Evolutionary conservation across 495 filamentous ascomycete species (phyloP).

Genomic region (Podospora tetraspora): DNA sequence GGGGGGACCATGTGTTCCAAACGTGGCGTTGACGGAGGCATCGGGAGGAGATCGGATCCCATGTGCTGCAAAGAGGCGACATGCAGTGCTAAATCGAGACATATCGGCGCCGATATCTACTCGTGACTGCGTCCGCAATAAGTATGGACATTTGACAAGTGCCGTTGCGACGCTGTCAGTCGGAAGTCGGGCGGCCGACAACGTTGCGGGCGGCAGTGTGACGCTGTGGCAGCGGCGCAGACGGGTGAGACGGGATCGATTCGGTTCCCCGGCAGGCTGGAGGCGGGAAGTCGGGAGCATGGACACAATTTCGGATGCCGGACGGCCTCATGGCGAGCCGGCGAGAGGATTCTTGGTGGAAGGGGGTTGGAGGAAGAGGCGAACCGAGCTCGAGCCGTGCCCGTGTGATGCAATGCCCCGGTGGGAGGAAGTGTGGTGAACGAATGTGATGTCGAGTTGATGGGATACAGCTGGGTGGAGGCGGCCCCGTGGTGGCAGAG

Average conservation of each 20-base stretch:
- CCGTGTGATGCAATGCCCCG: neutral
- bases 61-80: neutral
- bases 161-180: neutral
- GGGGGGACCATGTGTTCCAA: neutral
- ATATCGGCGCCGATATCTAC: neutral
- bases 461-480: neutral
- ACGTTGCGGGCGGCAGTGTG: neutral
- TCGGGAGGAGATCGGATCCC: neutral
- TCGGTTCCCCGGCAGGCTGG: neutral
- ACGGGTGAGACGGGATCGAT: neutral
- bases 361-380: neutral
- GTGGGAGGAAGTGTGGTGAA: neutral
- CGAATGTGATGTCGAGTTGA: neutral
- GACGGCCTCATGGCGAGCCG: neutral
- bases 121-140: neutral
- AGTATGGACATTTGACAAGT: neutral
- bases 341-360: neutral
- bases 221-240: neutral
- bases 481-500: neutral
- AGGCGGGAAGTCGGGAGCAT: neutral
- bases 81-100: neutral
- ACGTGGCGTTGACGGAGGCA: no score
- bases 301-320: neutral
- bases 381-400: neutral
- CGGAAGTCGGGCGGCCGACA: neutral